Base-by-base conservation (phyloP, 768 basidiomycete species). In the Ramaria sp. region DNA sequence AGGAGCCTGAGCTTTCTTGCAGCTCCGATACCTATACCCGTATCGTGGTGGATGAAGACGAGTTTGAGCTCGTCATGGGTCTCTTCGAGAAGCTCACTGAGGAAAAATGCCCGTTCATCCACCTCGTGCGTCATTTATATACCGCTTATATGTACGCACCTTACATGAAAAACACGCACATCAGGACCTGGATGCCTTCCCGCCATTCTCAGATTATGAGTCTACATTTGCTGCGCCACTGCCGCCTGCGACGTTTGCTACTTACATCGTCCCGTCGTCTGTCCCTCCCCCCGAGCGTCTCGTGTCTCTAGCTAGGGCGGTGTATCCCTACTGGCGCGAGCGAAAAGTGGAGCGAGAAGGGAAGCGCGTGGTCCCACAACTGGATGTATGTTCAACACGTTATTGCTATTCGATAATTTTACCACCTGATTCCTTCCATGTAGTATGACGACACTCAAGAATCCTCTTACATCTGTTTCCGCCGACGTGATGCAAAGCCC, bases 1-100 rank as follows among this genome's bases (percentile, higher is more conserved):
- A 90, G 68, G 89, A 89, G 54, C 84, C 86, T 1, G 90, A 94
- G 53, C 70, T 78, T 1, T 78, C 82, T 9, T 22, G 61, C 19
- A n/a, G 38, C 41, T 12, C 22, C 41, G 20, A 27, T 60, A 22
- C 59, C 59, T 20, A 22, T 20, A 15, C 60, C 47, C 30, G 63
- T 84, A n/a, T 70, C 76, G 52, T 38, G 51, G 86, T 98, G 59
- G 76, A 82, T 3, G 94, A 96, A 65, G 91, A 96, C 63, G 87
- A 92, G 64, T 95, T 98, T 60, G 96, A 99, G 69, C 77, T 93
- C 60, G 82, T 95, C 57, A 96, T 97, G 92, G 91, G 91, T 22
- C 68, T 98, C 51, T 85, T 95, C 64, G 96, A 99, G 74, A 88
- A 86, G 66, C 77, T 86, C 46, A 91, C 93, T 0, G 88, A 92